These are phyloP conservation scores for Henningerozyma blattae DNA, from an alignment of 805 yeast genomes.

Conservation along the genomic window DNA sequence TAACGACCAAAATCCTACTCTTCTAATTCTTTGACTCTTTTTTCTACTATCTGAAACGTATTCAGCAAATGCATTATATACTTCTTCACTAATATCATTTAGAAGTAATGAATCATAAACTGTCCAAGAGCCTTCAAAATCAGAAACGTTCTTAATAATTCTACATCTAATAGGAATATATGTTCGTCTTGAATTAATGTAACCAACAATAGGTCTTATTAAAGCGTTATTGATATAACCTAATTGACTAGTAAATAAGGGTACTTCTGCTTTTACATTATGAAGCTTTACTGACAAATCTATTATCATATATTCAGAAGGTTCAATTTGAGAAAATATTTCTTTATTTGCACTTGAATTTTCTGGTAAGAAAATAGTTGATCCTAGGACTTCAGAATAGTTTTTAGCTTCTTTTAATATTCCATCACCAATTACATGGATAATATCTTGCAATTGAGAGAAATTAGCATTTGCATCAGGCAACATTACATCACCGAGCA, in stretches of 20 bases:
- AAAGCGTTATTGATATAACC: conserved; percentile 88
- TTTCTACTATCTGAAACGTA: conserved; percentile 84
- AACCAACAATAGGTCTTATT: conserved; percentile 89
- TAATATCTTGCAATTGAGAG: conserved; percentile 12
- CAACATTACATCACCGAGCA: conserved; percentile 81
- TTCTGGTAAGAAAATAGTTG: conserved; percentile 11
- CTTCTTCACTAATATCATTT: conserved; percentile 84
- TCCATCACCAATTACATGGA: conserved; percentile 28
- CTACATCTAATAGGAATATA: conserved; percentile 80
- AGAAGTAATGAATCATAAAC: conserved; percentile 79
- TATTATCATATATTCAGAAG: conserved; percentile 51
- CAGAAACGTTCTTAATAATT: conserved; percentile 63
- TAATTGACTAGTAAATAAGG: conserved; percentile 74
- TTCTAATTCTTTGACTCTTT: conserved; percentile 55
- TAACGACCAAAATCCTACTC: conserved; percentile 87
- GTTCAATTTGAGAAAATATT: conserved; percentile 12
- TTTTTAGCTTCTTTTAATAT: conserved; percentile 38
- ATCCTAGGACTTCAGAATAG: conserved; percentile 7
- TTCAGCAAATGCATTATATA: conserved; percentile 79
- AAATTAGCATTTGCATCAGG: conserved; percentile 51
- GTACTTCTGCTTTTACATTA: conserved; percentile 81
- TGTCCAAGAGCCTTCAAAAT: conserved; percentile 96
- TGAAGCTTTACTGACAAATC: conserved; percentile 71
- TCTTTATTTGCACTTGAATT: conserved; percentile 5
- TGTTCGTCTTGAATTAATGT: conserved; percentile 82